Evolutionary conservation across 2,329 filamentous ascomycete genomes (phyloP).

Genomic region (Sphaerostilbella broomeana): DNA sequence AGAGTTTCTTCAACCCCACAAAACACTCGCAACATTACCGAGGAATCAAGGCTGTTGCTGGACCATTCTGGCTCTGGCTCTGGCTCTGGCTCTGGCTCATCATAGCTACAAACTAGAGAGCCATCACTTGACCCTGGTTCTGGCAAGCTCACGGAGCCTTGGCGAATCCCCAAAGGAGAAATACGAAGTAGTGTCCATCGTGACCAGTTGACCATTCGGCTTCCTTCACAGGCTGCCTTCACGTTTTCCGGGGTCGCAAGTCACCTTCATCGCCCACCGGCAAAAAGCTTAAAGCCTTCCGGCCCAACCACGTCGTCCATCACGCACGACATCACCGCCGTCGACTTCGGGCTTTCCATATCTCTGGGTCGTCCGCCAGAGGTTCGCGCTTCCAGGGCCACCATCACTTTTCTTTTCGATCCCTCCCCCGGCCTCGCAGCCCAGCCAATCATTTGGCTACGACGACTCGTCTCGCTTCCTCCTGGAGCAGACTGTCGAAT

Average conservation of each 20-base stretch:
- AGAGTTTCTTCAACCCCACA: no score
- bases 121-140: no score
- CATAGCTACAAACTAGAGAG: no score
- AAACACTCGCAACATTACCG: no score
- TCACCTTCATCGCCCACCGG: conserved; percentile 8
- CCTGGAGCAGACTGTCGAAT: conserved; percentile 11
- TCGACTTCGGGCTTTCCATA: conserved; percentile 5
- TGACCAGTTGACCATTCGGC: no score
- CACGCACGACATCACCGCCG: conserved; percentile 4
- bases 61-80: no score
- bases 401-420: conserved; percentile 1
- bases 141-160: no score
- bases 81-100: no score
- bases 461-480: conserved; percentile 5
- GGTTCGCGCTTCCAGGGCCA: conserved; percentile 5
- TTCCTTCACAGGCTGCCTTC: no score
- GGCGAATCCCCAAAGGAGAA: no score
- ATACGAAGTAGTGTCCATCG: no score
- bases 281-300: conserved; percentile 11
- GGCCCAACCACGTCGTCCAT: conserved; percentile 4
- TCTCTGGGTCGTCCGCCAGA: conserved; percentile 5
- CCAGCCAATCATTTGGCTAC: conserved; percentile 12
- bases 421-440: not conserved
- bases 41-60: no score
- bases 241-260: conserved; percentile 4